Conservation (phyloP, 2,329 filamentous ascomycete genomes). For the Hortaea werneckii region DNA sequence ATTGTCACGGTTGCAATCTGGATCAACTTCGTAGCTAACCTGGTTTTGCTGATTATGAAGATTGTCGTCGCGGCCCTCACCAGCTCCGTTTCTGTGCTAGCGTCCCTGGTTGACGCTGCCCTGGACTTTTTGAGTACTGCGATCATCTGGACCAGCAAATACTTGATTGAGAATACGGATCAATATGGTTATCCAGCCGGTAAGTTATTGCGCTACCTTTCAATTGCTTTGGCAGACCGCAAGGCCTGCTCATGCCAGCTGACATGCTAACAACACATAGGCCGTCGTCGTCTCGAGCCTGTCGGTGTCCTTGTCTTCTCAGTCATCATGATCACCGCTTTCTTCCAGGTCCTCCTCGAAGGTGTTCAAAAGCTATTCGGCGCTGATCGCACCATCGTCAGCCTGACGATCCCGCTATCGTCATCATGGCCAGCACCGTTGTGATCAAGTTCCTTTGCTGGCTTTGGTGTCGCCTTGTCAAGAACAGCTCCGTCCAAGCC, state of each 20-base stretch:
- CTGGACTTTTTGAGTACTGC: conserved; percentile 73
- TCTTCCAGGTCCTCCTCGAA: conserved; percentile 66
- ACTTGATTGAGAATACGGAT: conserved; percentile 62
- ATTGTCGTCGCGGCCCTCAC: conserved; percentile 67
- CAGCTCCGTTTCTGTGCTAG: conserved; percentile 70
- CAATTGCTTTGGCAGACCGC: too few relatives aligned
- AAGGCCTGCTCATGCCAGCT: background rate
- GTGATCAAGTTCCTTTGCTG: conserved; percentile 73
- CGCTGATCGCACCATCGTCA: conserved; percentile 56
- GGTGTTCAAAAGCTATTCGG: conserved; percentile 54
- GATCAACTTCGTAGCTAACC: conserved; percentile 71
- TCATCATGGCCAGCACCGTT: conserved; percentile 73
- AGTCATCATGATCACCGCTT: conserved; percentile 77
- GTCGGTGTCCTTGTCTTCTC: conserved; percentile 74
- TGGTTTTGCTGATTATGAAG: conserved; percentile 64
- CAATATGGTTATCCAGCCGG: conserved; percentile 60
- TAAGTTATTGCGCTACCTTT: background rate
- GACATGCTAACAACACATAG: conserved; percentile 27
- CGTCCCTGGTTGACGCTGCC: conserved; percentile 67
- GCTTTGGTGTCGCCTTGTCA: conserved; percentile 79
- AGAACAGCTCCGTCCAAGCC: conserved; percentile 76
- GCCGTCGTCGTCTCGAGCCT: conserved; percentile 64
- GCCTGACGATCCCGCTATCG: conserved; percentile 63
- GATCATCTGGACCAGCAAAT: conserved; percentile 70
- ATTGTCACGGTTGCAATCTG: conserved; percentile 84